Base-by-base conservation (phyloP, 164 flowering plant genomes). In the Aristolochia fimbriata region DNA sequence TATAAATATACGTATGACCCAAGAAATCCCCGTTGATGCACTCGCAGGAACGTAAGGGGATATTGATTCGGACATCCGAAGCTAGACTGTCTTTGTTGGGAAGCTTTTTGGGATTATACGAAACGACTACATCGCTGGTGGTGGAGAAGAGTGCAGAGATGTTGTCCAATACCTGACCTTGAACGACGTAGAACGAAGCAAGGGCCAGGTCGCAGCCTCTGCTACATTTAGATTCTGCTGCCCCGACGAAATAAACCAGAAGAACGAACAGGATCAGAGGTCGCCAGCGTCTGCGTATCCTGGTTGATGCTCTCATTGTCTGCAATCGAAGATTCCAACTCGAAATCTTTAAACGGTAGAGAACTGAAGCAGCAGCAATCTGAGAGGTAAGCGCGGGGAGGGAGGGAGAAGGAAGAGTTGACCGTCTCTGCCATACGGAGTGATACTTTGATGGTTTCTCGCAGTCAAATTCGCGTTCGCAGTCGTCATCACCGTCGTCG, bases 1-100 rank as follows among this genome's bases (percentile, higher is more conserved):
- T 1, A 57, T 69, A 75, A 6, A 3, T 2, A 15, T 72, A 72
- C n/a, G 52, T 21, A 46, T 64, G 69, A 11, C 69, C 76, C 45
- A 68, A 58, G 48, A 52, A 66, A 0, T 63, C 66, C 8, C 27
- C 58, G 2, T 57, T 11, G 21, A 79, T 61, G 66, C 83, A 81
- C 13, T 55, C 68, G 61, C 85, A 81, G 2, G 65, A 14, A 7
- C 9, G 6, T 46, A 79, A 77, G 17, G 85, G 85, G 16, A 75
- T 27, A 57, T 73, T 75, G 6, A 74, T 5, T 49, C 80, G 61
- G 2, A 46, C 45, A 2, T 12, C 65, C 5, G 66, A 46, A 19
- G 1, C 20, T 9, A 81, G 15, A 24, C 20, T 6, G 50, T 78
- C 74, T 50, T 21, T 43, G 43, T 66, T 59, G 1, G 68, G 15